These are phyloP conservation scores for Diaporthe citri DNA, from an alignment of 2,329 filamentous ascomycete genomes.

Conservation along the genomic window DNA sequence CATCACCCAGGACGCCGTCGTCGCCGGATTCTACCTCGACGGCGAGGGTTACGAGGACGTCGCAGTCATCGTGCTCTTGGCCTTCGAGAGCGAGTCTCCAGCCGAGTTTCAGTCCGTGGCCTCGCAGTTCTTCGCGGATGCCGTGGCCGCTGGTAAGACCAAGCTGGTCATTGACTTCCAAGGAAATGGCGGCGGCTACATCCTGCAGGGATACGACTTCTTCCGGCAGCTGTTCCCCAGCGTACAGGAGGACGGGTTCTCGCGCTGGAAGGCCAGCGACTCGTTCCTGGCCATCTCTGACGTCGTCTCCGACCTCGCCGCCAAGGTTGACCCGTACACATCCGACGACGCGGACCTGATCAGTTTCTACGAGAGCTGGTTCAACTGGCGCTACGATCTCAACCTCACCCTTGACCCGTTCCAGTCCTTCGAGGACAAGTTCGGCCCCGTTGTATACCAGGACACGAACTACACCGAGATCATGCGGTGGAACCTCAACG, in stretches of 20 bases:
- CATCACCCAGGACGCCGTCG: conserved; percentile 46
- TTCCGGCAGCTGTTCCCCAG: conserved; percentile 68
- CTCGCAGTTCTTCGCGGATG: conserved; percentile 52
- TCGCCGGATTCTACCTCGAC: conserved; percentile 52
- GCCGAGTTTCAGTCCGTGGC: conserved; percentile 52
- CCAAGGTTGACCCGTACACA: conserved; percentile 60
- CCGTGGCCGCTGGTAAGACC: conserved; percentile 63
- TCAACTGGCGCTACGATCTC: conserved; percentile 65
- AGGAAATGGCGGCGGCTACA: conserved; percentile 69
- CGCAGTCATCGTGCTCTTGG: conserved; percentile 48
- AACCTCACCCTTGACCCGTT: conserved; percentile 63
- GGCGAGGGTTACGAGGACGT: conserved; percentile 49
- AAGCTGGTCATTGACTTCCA: conserved; percentile 72
- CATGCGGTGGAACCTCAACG: conserved; percentile 64
- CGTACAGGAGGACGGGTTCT: conserved; percentile 56
- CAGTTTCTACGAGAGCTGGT: conserved; percentile 61
- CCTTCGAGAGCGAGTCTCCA: conserved; percentile 45
- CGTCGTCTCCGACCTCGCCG: conserved; percentile 57
- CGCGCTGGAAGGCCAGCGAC: conserved; percentile 57
- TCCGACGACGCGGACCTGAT: conserved; percentile 51
- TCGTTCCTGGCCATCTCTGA: conserved; percentile 60
- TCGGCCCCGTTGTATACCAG: conserved; percentile 54
- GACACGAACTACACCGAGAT: conserved; percentile 67
- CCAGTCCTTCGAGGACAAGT: conserved; percentile 60
- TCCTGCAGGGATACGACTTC: conserved; percentile 72